A percentile compares a stretch with the other conserved stretches of the same genome.
phyloP scores from a whole-genome alignment of 2,329 filamentous ascomycete species.

The Penicillium crustosum region DNA sequence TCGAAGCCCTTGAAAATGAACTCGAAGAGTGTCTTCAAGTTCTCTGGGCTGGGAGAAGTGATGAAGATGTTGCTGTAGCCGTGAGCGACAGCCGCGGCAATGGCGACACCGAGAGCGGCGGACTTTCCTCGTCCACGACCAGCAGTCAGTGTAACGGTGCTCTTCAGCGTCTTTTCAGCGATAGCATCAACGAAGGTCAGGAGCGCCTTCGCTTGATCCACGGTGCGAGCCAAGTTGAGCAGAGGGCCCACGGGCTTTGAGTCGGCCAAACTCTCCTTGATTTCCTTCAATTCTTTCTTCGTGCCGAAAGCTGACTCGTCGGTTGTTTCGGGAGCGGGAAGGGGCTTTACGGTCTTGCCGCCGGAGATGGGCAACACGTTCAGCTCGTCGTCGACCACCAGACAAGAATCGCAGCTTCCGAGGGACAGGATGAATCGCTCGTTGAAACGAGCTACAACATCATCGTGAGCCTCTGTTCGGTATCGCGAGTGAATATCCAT shows the following conservation, averaged over 20 bases:
- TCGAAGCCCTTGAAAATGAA: conserved; percentile 99
- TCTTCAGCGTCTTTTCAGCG: conserved; percentile 89
- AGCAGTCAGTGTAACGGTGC: conserved; percentile 89
- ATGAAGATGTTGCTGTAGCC: conserved; percentile 99
- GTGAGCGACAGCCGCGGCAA: conserved; percentile 90
- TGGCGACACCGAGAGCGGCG: conserved; percentile 87
- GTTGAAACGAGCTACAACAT: conserved; percentile 95
- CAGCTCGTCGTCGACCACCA: conserved; percentile 96
- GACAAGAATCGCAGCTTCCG: conserved; percentile 89
- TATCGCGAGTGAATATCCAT: conserved; percentile 99
- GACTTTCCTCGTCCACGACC: conserved; percentile 96
- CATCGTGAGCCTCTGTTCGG: conserved; percentile 90
- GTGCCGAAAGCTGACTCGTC: conserved; percentile 69
- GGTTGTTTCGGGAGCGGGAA: conserved; percentile 74
- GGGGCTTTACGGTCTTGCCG: conserved; percentile 79
- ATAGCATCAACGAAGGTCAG: conserved; percentile 96
- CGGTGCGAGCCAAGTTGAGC: conserved; percentile 80
- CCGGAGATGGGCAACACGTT: conserved; percentile 97
- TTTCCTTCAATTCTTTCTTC: conserved; percentile 72
- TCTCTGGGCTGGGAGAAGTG: conserved; percentile 94
- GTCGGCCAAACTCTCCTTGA: conserved; percentile 85
- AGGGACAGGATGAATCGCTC: conserved; percentile 94
- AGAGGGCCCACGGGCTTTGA: conserved; percentile 83
- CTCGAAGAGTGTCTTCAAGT: conserved; percentile 96
- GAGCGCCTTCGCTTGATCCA: conserved; percentile 95